Percentiles rank a stretch among this genome's conserved stretches.
phyloP scores from a whole-genome alignment of 2,329 filamentous ascomycete genomes.

The Cercospora nicotianae region DNA sequence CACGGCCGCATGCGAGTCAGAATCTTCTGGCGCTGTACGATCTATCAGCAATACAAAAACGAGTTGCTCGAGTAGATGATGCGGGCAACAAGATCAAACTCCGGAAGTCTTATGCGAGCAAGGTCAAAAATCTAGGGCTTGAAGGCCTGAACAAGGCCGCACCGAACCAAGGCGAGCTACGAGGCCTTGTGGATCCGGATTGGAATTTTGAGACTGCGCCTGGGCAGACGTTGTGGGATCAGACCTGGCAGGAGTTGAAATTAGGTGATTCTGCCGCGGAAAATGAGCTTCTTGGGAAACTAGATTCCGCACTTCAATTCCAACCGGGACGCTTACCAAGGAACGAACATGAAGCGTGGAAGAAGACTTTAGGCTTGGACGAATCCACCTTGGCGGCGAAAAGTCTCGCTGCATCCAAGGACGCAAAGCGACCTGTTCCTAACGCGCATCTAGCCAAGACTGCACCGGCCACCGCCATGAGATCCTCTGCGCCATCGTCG shows the following conservation, averaged over 20 bases:
- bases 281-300: constrained; percentile 38
- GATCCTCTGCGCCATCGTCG: constrained; percentile 40
- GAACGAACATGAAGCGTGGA: constrained; percentile 45
- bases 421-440: constrained; percentile 24
- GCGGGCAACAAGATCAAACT: constrained; percentile 67
- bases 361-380: constrained; percentile 47
- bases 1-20: constrained; percentile 58
- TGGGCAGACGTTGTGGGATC: constrained; percentile 36
- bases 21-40: constrained; percentile 62
- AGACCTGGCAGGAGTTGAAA: constrained; percentile 42
- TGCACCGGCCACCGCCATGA: constrained; percentile 23
- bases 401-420: constrained; percentile 12
- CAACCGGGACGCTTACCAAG: constrained; percentile 45
- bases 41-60: constrained; percentile 56
- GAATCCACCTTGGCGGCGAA: constrained; percentile 40
- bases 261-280: constrained; percentile 37
- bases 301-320: constrained; percentile 47
- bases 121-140: constrained; percentile 52
- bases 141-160: constrained; percentile 51
- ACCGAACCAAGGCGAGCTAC: constrained; percentile 42
- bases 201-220: constrained; percentile 29
- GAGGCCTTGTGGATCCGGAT: constrained; percentile 38
- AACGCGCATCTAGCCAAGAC: constrained; percentile 32
- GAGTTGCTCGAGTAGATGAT: constrained; percentile 60
- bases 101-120: constrained; percentile 57